phyloP scores from a whole-genome alignment of 768 basidiomycete species.

The Coprinopsis strossmayeri region DNA sequence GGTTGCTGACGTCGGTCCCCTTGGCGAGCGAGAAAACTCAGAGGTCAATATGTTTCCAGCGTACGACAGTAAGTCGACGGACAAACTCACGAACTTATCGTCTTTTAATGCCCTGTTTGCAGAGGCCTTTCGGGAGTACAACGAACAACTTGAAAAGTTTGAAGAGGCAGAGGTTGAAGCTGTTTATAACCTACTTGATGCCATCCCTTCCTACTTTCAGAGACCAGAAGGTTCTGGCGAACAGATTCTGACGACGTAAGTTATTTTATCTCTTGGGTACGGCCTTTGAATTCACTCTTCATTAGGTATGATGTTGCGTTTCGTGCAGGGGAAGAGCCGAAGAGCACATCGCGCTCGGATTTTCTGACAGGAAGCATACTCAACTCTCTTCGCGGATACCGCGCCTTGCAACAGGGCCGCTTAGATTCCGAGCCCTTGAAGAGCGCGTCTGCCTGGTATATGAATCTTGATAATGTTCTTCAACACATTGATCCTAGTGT shows the following conservation, averaged over 20 bases:
- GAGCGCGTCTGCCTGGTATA: conserved; percentile 45
- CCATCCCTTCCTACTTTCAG: conserved; percentile 52
- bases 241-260: conserved; percentile 57
- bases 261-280: conserved; percentile 3
- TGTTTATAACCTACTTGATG: conserved; percentile 44
- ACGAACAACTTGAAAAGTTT: conserved; percentile 18
- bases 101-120: not conserved
- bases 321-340: conserved; percentile 43
- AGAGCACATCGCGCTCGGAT: conserved; percentile 37
- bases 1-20: conserved; percentile 32
- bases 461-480: conserved; percentile 42
- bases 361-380: conserved; percentile 53
- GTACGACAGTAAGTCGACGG: conserved; percentile 47
- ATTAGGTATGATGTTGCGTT: conserved; percentile 40
- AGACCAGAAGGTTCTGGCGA: conserved; percentile 40
- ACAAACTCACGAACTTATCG: not conserved
- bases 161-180: conserved; percentile 31
- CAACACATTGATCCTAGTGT: conserved; percentile 33
- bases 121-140: conserved; percentile 34
- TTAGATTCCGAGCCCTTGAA: conserved; percentile 32
- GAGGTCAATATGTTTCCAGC: conserved; percentile 43
- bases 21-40: conserved; percentile 36
- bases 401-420: conserved; percentile 42
- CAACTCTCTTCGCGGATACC: conserved; percentile 45
- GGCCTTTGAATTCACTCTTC: too few relatives aligned